Evolutionary conservation across 2,329 filamentous ascomycete species (phyloP), one percentile per base, ranked within the genome.

Genomic region (Cladosporium sp.): DNA sequence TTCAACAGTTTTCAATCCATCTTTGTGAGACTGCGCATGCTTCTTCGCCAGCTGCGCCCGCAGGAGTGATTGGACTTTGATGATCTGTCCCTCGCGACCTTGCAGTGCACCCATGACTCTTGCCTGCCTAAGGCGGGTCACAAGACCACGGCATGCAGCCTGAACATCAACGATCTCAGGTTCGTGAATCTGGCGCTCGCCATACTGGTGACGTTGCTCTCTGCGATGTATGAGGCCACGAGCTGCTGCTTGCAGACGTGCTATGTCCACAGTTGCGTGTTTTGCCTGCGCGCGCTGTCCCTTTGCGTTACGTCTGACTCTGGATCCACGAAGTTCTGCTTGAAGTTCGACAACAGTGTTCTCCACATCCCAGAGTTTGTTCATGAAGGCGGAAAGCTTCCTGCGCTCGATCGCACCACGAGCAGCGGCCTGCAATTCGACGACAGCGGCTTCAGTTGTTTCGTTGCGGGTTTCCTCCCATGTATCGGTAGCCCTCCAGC

Each of bases 291-390:
- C 82, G 73, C 93, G 84, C 72, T 89, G 84, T 74, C 78, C 72
- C 52, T 76, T 77, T 3, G 81, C 74, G 8, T 76, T 74, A 23
- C 76, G 70, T 66, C 83, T 77, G 65, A 80, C 74, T 21, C 83
- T 69, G 14, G 79, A 78, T 65, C 82, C 83, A 68, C 82, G 78
- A 55, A 88, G 83, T 52, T 89, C 88, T 14, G 93, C 88, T 77
- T 99, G 95, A 7, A 99, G 82, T 59, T 96, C 89, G 56, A 92
- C 79, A 23, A 99, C 78, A 76, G 85, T 83, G 28, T 89, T 84
- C 77, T 99, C 95, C 16, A 86, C 84, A 68, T 95, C 90, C 95
- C 95, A 99, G 3, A 99, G 84, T 33, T 85, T 79, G 72, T 97
- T 90, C 94, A 99, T 98, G 66, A 88, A 85, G 55, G 90, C 83